phyloP scores from a whole-genome alignment of 1,139 yeast species.

The Yamadazyma epiphylla region DNA sequence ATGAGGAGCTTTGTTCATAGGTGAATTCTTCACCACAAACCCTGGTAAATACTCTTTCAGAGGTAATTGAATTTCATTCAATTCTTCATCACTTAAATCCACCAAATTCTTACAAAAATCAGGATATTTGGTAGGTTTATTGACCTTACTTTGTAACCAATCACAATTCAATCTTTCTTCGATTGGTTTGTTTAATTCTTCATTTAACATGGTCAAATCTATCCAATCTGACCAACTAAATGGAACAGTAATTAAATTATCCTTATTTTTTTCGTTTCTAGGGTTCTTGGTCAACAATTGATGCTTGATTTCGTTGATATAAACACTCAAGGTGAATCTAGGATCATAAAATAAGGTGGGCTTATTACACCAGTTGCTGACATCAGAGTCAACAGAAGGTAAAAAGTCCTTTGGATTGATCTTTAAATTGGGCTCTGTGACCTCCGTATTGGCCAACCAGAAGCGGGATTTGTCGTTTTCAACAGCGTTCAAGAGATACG shows the following conservation, averaged over 20 bases:
- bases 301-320: constrained; percentile 22
- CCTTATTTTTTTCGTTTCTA: constrained; percentile 8
- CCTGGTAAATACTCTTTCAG: constrained; percentile 19
- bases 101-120: constrained; percentile 21
- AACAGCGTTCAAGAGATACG: constrained; percentile 19
- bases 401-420: constrained; percentile 20
- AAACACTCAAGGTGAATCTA: constrained; percentile 30
- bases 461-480: constrained; percentile 18
- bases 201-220: constrained; percentile 21
- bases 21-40: constrained; percentile 21
- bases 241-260: constrained; percentile 19
- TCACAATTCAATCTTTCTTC: constrained; percentile 20
- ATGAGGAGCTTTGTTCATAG: constrained; percentile 28
- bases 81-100: constrained; percentile 17
- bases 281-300: constrained; percentile 9
- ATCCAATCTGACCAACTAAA: constrained; percentile 34
- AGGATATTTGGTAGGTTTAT: constrained; percentile 17
- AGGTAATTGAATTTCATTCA: constrained; percentile 18
- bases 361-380: constrained; percentile 16
- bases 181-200: constrained; percentile 17
- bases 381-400: constrained; percentile 11
- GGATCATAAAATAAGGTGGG: constrained; percentile 30
- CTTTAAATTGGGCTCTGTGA: constrained; percentile 18
- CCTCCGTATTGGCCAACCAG: constrained; percentile 25
- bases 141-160: constrained; percentile 15